These are phyloP conservation scores for Geotrichum restrictum DNA, from an alignment of 1,139 yeast species.

Conservation along the genomic window DNA sequence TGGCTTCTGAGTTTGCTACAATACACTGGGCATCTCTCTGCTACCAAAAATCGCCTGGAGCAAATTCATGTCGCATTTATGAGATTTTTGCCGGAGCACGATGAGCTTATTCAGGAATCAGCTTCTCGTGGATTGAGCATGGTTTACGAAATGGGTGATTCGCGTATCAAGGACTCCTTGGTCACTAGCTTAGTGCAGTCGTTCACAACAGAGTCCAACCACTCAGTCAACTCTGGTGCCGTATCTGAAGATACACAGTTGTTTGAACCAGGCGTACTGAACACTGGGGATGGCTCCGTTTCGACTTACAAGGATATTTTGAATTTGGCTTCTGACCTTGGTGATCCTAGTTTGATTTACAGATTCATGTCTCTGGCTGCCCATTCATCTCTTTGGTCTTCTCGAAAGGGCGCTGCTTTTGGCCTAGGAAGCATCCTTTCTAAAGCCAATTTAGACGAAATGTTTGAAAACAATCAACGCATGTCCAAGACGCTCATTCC, in stretches of 20 bases:
- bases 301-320: conserved; percentile 79
- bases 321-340: conserved; percentile 85
- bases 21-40: conserved; percentile 54
- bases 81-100: conserved; percentile 71
- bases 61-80: conserved; percentile 67
- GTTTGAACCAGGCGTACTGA: conserved; percentile 76
- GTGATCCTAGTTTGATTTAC: conserved; percentile 90
- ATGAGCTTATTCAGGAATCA: conserved; percentile 82
- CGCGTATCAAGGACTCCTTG: conserved; percentile 63
- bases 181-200: conserved; percentile 73
- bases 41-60: conserved; percentile 46
- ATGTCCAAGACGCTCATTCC: conserved; percentile 67
- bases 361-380: conserved; percentile 92
- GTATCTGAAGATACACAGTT: conserved; percentile 76
- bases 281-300: conserved; percentile 79
- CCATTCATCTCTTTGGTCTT: conserved; percentile 85
- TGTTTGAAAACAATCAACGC: conserved; percentile 52
- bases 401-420: conserved; percentile 90
- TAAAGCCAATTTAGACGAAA: conserved; percentile 65
- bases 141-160: conserved; percentile 73
- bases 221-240: conserved; percentile 61
- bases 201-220: conserved; percentile 62
- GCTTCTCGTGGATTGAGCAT: conserved; percentile 86
- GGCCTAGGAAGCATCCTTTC: conserved; percentile 84
- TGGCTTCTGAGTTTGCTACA: conserved; percentile 83